Conservation (phyloP, 768 basidiomycete species). For the Pleurotus eryngii region DNA sequence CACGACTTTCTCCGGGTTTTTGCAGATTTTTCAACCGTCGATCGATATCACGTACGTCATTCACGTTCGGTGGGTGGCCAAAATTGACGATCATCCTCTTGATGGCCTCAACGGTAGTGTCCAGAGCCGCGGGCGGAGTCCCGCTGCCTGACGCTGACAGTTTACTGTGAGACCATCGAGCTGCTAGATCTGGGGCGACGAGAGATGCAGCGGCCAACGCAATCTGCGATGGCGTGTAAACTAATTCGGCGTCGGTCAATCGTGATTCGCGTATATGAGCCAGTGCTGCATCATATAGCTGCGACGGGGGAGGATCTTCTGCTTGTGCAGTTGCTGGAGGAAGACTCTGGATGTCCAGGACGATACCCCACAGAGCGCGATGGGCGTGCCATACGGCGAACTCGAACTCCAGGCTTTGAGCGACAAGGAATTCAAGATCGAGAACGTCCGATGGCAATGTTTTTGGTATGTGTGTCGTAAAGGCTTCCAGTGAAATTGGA, state of each 20-base stretch:
- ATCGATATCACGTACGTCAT: constrained; percentile 86
- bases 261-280: constrained; percentile 73
- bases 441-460: constrained; percentile 82
- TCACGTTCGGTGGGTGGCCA: constrained; percentile 70
- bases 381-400: constrained; percentile 93
- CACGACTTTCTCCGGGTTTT: constrained; percentile 93
- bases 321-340: constrained; percentile 33
- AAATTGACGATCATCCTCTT: constrained; percentile 49
- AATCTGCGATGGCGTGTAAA: constrained; percentile 93
- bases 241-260: constrained; percentile 86
- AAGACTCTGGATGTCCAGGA: constrained; percentile 79
- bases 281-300: constrained; percentile 64
- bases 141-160: neutral
- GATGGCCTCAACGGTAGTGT: constrained; percentile 48
- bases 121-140: constrained; percentile 23
- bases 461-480: constrained; percentile 79
- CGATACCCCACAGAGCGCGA: constrained; percentile 83
- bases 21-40: constrained; percentile 79
- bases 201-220: constrained; percentile 77
- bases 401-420: constrained; percentile 92
- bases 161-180: constrained; percentile 55
- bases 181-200: constrained; percentile 55
- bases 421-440: constrained; percentile 92
- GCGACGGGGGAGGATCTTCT: constrained; percentile 25
- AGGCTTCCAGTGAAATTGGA: constrained; percentile 83